phyloP scores from a whole-genome alignment of 768 basidiomycete species.

The Tephrocybe sp. region DNA sequence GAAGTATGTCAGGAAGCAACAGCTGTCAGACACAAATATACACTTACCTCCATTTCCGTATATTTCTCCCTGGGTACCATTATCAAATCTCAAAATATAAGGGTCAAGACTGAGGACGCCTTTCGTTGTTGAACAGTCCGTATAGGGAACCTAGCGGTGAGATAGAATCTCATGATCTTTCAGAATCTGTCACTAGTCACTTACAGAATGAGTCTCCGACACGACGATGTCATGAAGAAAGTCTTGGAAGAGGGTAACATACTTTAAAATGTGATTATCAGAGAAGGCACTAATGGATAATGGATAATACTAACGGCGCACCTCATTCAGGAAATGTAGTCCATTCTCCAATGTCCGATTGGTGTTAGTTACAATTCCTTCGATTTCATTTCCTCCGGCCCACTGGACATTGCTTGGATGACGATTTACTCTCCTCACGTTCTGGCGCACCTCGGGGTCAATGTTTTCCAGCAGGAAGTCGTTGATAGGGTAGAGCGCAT shows the following conservation, averaged over 20 bases:
- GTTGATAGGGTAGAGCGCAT: constrained; percentile 55
- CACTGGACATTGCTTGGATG: constrained; percentile 61
- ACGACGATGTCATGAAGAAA: constrained; percentile 48
- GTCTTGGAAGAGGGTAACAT: constrained; percentile 50
- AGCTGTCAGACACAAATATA: no score
- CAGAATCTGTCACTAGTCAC: constrained; percentile 2
- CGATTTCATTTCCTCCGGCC: constrained; percentile 66
- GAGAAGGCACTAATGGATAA: not conserved
- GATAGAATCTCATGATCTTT: not conserved
- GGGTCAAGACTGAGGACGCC: constrained; percentile 58
- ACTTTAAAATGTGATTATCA: constrained; percentile 21
- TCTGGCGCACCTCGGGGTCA: constrained; percentile 57
- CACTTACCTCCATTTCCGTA: constrained; percentile 53
- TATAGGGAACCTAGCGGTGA: constrained; percentile 50
- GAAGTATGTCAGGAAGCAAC: no score
- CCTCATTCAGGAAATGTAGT: constrained; percentile 49
- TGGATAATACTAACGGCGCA: constrained; percentile 17
- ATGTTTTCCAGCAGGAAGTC: constrained; percentile 49
- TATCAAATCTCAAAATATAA: constrained; percentile 49
- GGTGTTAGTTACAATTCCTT: constrained; percentile 45
- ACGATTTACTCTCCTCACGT: constrained; percentile 53
- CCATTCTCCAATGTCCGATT: constrained; percentile 39
- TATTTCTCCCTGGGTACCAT: constrained; percentile 50
- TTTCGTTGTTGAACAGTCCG: constrained; percentile 58
- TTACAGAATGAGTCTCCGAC: constrained; percentile 50